Evolutionary conservation across 306 rosid genomes (phyloP), one percentile per base, ranked within the genome.

Genomic region (Nissolia schottii): DNA sequence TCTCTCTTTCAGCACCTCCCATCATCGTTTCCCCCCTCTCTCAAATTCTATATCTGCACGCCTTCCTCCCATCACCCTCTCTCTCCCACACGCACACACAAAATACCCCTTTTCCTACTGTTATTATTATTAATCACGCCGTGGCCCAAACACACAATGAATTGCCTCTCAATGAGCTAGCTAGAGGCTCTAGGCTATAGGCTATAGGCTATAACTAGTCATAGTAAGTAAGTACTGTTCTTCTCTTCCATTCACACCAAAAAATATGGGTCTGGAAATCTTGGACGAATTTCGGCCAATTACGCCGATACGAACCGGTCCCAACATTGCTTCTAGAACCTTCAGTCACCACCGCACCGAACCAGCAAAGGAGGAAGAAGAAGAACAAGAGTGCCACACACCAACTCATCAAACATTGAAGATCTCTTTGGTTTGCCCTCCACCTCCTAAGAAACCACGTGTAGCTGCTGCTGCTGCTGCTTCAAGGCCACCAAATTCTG

Each of bases 381-480:
- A 43, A 13, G 49, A 43, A 1, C 14, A 37, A 18, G 86, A 83
- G 16, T 81, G 85, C 31, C 78, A 13, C 31, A 84, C 87, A 2
- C 92, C 93, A 2, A 81, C 76, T 82, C 92, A 3, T 56, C 64
- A 41, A 65, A 71, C 59, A 13, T 49, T 81, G 46, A 75, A 31
- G 71, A 67, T 64, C 3, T 19, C 77, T 0, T 23, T 73, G 77
- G 75, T 84, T 18, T 90, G 96, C 45, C 96, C 93, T 1, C 93
- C 93, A 24, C 67, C 92, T 46, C 96, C 96, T 0, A 90, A 67
- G 80, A 90, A 90, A 50, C 87, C 79, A 32, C 77, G 73, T 25
- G 24, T 53, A 0, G 50, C 73, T 1, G n/a, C n/a, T n/a, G n/a
- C n/a, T n/a, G n/a, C n/a, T n/a, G n/a, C n/a, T n/a, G n/a, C n/a